Evolutionary conservation across 1,284 basidiomycete species (phyloP), one percentile per base, ranked within the genome.

Genomic region (Marasmius sp.): DNA sequence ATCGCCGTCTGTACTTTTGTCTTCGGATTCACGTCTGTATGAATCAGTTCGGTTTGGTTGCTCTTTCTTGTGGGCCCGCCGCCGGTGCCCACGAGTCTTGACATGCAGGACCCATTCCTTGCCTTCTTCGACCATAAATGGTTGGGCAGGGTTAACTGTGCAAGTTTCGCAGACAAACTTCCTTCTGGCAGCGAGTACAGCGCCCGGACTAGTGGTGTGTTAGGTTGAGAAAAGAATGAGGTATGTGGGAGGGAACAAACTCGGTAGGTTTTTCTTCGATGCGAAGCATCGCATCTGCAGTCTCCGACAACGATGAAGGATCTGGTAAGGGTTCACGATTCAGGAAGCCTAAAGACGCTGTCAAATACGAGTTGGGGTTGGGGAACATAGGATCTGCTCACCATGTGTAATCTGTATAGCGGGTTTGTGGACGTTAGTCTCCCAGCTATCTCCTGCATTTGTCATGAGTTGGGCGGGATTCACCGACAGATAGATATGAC

Each of bases 61-160:
- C 12, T 33, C 37, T 41, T 52, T 58, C 64, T 75, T 76, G 9
- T 66, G 65, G 8, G 69, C 72, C 39, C 77, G 63, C 14, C 74
- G 71, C 65, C 80, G 80, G 71, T 95, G 94, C 6, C 75, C 61
- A 54, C 85, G 85, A 27, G 86, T 88, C 47, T 76, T 77, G 41
- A 79, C 69, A 73, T 97, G 94, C 0, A 71, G 74, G 0, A 82
- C 79, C 87, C 91, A 92, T 64, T 89, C 83, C 12, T 75, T 73
- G 3, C 85, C 85, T 70, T 86, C 83, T 58, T 91, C 86, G 12
- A 97, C 80, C 81, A 95, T 89, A 59, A 93, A 81, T 0, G 95
- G 95, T 33, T 82, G 76, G 1, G 77, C 72, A 0, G 79, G 70
- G 62, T 93, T 80, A 5, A 71, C 67, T 0, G 93, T 94, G 70